Base-by-base conservation (phyloP, 805 yeast species). In the Monosporozyma siamensis region DNA sequence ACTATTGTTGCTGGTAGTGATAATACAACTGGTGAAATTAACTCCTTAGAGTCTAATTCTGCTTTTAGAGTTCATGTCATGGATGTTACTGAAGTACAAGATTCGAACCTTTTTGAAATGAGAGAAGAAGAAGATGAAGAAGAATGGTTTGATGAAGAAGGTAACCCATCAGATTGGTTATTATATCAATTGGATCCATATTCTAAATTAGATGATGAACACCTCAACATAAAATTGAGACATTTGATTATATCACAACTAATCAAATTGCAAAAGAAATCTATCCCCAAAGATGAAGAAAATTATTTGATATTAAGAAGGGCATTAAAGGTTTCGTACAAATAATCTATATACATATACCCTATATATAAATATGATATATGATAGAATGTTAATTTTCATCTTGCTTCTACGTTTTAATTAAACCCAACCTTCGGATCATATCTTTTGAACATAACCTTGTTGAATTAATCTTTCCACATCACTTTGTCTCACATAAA, bases 381-480 rank as follows among this genome's bases (percentile, higher is more conserved):
- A n/a, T n/a, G n/a, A n/a, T n/a, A n/a, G n/a, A n/a, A n/a, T n/a
- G n/a, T n/a, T n/a, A n/a, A n/a, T n/a, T n/a, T n/a, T n/a, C n/a
- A n/a, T n/a, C n/a, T n/a, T n/a, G n/a, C n/a, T n/a, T n/a, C n/a
- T n/a, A n/a, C n/a, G n/a, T n/a, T n/a, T n/a, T n/a, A n/a, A n/a
- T n/a, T n/a, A n/a, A n/a, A n/a, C n/a, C n/a, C n/a, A n/a, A n/a
- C n/a, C n/a, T 9, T n/a, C 25, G 5, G n/a, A 35, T 48, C 59
- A 78, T 42, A 84, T 71, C 57, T 82, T 84, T 59, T 86, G 94
- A 42, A 92, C 63, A 52, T 85, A 87, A 0, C 97, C 97, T 61
- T 92, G 98, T 56, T 88, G 96, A 27, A 92, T 85, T 45, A 92
- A 69, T 40, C 97, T 68, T 56, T 90, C 97, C 6, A 92, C 98